A percentile compares a stretch with the other conserved stretches of the same genome.
Conservation (phyloP, 495 filamentous ascomycete species). For the Immersiella caudata region DNA sequence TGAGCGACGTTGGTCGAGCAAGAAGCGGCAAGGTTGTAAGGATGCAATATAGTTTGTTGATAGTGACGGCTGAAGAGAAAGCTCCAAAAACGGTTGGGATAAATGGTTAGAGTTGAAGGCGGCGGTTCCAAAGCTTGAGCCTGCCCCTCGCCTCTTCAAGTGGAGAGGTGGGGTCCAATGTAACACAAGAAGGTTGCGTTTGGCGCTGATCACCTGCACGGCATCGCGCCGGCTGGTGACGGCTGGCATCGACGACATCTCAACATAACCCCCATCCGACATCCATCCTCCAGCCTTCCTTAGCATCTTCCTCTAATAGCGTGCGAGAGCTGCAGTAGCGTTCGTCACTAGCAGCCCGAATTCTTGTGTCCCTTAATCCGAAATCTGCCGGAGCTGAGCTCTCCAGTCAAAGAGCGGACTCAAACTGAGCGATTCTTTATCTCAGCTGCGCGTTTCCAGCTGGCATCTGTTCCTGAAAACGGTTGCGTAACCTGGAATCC, state of each 20-base stretch:
- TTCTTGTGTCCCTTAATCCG: no score
- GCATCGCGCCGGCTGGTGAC: background rate
- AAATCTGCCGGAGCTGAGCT: no score
- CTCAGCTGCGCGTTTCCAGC: no score
- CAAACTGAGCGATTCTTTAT: no score
- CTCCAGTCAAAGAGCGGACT: no score
- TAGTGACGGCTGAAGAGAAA: background rate
- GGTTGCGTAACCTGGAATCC: no score
- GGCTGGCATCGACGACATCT: background rate
- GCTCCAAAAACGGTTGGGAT: background rate
- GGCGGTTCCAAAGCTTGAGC: background rate
- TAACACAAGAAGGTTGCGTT: background rate
- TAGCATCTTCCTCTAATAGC: no score
- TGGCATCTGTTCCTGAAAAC: no score
- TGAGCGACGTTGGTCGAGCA: background rate
- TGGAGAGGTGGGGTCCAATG: background rate
- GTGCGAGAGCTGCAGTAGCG: no score
- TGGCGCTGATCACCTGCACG: background rate
- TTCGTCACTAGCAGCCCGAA: no score
- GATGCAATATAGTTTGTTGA: background rate
- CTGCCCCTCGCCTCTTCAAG: background rate
- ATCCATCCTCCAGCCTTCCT: no score
- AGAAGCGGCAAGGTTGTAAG: background rate
- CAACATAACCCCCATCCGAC: no score
- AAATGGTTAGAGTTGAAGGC: background rate